These are phyloP conservation scores for Fusarium sp. DNA, from an alignment of 2,329 filamentous ascomycete species.

Conservation along the genomic window DNA sequence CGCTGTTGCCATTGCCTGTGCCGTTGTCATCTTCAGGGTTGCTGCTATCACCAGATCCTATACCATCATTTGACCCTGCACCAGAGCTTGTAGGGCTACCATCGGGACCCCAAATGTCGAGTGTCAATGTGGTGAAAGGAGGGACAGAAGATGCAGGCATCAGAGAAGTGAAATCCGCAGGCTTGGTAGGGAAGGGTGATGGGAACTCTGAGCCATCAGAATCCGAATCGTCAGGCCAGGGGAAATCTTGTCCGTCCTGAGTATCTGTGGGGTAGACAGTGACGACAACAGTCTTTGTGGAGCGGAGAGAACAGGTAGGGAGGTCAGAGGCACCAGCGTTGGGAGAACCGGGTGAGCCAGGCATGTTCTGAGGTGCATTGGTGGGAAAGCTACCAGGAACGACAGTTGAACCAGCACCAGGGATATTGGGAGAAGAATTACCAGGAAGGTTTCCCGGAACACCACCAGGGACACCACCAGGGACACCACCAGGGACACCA, in stretches of 20 bases:
- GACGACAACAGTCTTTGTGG: conserved; percentile 58
- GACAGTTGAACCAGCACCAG: conserved; percentile 23
- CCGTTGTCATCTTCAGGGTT: neutral
- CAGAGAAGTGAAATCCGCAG: conserved; percentile 28
- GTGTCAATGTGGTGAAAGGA: conserved; percentile 49
- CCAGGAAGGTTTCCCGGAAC: conserved; percentile 7
- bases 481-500: conserved; percentile 8
- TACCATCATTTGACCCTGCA: neutral
- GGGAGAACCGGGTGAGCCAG: conserved; percentile 2
- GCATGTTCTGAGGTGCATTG: conserved; percentile 9
- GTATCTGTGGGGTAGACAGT: conserved; percentile 53
- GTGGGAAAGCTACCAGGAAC: conserved; percentile 18
- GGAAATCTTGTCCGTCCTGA: conserved; percentile 32
- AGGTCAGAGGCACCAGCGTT: conserved; percentile 16
- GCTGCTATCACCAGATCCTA: conserved; percentile 18
- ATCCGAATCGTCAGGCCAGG: conserved; percentile 23
- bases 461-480: conserved; percentile 5
- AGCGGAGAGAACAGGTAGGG: conserved; percentile 52
- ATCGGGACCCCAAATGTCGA: conserved; percentile 47
- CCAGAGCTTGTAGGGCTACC: conserved; percentile 17
- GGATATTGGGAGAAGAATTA: conserved; percentile 7
- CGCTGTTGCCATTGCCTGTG: conserved; percentile 8
- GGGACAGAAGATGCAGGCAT: conserved; percentile 31
- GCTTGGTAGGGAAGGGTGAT: conserved; percentile 44
- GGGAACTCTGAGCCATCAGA: conserved; percentile 31